Evolutionary conservation across 192 early-diverging fungal species (phyloP).

Genomic region (Coemansia sp.): DNA sequence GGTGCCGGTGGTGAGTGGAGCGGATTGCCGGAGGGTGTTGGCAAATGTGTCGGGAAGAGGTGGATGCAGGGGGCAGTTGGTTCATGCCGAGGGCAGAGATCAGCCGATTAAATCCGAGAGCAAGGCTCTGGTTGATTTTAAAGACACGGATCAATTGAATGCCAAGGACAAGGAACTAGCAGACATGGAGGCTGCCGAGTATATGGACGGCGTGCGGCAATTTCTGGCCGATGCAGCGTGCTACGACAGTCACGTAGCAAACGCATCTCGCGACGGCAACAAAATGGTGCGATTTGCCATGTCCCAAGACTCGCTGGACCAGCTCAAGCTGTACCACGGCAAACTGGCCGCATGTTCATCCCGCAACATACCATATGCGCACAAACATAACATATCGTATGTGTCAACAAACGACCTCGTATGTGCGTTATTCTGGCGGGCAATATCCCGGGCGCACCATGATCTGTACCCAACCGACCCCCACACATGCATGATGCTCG

Average conservation of each 20-base stretch:
- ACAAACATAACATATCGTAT: conserved; percentile 10
- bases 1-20: too few species aligned
- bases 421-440: conserved; percentile 38
- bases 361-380: neutral
- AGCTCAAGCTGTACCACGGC: conserved; percentile 24
- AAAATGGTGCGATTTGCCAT: conserved; percentile 16
- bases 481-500: conserved; percentile 35
- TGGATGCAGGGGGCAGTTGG: too few species aligned
- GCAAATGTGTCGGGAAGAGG: too few species aligned
- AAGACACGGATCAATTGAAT: too few species aligned
- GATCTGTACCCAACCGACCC: conserved; percentile 19
- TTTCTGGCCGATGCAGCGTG: neutral
- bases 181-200: neutral
- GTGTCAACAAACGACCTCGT: conserved; percentile 43
- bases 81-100: too few species aligned
- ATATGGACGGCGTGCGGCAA: neutral
- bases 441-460: conserved; percentile 32
- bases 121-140: too few species aligned
- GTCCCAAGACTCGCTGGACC: neutral
- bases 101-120: too few species aligned
- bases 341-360: conserved; percentile 10
- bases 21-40: too few species aligned
- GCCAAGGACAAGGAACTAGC: too few species aligned
- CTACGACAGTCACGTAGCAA: too few species aligned
- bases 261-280: neutral